These are phyloP conservation scores for Leishmania lainsoni DNA, from an alignment of 208 protist species.

Conservation along the genomic window DNA sequence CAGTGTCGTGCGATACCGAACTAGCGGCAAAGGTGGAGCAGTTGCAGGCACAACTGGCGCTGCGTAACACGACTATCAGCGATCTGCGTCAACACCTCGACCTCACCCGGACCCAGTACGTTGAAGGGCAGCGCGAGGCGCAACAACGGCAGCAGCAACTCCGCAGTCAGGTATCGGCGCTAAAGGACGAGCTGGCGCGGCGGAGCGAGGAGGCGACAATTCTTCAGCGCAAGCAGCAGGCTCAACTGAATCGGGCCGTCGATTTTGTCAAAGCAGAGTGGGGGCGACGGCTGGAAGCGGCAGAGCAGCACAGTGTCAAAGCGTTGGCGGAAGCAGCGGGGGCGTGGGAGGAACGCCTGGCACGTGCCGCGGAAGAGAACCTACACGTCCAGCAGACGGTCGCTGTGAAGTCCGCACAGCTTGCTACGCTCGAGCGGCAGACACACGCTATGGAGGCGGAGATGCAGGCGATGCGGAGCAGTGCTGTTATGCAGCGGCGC, in stretches of 20 bases:
- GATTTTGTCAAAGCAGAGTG: conserved; percentile 28
- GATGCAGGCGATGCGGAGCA: conserved; percentile 14
- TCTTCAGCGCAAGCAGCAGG: conserved; percentile 44
- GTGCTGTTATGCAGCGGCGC: conserved; percentile 5
- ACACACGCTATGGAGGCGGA: conserved; percentile 18
- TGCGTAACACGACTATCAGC: conserved; percentile 49
- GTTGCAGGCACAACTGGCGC: conserved; percentile 46
- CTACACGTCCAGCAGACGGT: conserved; percentile 19
- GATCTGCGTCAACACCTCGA: conserved; percentile 61
- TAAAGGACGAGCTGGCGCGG: conserved; percentile 81
- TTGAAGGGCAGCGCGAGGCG: conserved; percentile 27
- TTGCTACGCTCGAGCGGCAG: conserved; percentile 30
- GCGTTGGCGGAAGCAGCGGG: neutral
- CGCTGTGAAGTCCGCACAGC: conserved; percentile 12
- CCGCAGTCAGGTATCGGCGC: conserved; percentile 55
- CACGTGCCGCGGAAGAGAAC: conserved; percentile 9
- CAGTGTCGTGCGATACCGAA: conserved; percentile 15
- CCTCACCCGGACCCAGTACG: conserved; percentile 38
- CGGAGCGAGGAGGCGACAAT: conserved; percentile 55
- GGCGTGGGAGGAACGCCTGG: conserved; percentile 1
- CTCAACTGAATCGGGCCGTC: conserved; percentile 31
- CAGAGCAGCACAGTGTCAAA: conserved; percentile 9
- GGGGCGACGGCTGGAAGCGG: conserved; percentile 10
- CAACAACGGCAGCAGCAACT: conserved; percentile 26
- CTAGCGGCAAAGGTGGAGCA: conserved; percentile 30